These are phyloP conservation scores for Pyrenopolyporus hunteri DNA, from an alignment of 495 filamentous ascomycete genomes.

Conservation along the genomic window DNA sequence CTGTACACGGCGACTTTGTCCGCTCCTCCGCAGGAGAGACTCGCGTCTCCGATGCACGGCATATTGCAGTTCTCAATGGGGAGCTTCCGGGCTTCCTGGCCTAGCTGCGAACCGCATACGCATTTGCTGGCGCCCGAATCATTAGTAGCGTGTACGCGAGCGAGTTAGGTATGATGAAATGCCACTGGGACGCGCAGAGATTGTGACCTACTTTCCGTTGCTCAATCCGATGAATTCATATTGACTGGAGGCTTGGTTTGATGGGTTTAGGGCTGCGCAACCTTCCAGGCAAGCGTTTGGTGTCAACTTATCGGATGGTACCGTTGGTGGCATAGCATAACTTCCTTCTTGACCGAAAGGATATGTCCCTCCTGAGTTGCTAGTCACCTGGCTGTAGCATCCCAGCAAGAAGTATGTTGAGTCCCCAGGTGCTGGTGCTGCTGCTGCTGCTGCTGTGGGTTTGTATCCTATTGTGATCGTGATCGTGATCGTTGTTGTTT, in stretches of 20 bases:
- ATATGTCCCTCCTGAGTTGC: neutral
- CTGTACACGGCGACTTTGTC: constrained; percentile 23
- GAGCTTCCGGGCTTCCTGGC: constrained; percentile 14
- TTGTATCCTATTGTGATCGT: constrained; percentile 37
- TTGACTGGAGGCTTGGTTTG: neutral
- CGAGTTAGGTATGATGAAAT: neutral
- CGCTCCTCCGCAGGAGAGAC: constrained; percentile 26
- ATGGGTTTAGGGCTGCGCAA: constrained; percentile 7
- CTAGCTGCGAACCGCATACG: constrained; percentile 27
- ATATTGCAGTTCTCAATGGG: constrained; percentile 17
- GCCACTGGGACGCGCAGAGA: neutral
- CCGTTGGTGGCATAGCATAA: neutral
- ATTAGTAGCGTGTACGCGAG: neutral
- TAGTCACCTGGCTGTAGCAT: constrained; percentile 14
- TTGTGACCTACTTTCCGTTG: constrained; percentile 24
- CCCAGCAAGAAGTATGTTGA: constrained; percentile 24
- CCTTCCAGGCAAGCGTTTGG: constrained; percentile 19
- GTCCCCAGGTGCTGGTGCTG: constrained; percentile 1
- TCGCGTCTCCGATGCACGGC: constrained; percentile 26
- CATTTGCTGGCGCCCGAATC: constrained; percentile 13
- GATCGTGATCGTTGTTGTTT: constrained; percentile 29
- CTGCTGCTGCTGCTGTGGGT: constrained; percentile 17
- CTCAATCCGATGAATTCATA: constrained; percentile 25
- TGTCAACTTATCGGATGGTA: constrained; percentile 14
- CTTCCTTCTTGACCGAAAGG: constrained; percentile 20